These are phyloP conservation scores for Curvularia sp. DNA, from an alignment of 2,329 filamentous ascomycete species.

Conservation along the genomic window DNA sequence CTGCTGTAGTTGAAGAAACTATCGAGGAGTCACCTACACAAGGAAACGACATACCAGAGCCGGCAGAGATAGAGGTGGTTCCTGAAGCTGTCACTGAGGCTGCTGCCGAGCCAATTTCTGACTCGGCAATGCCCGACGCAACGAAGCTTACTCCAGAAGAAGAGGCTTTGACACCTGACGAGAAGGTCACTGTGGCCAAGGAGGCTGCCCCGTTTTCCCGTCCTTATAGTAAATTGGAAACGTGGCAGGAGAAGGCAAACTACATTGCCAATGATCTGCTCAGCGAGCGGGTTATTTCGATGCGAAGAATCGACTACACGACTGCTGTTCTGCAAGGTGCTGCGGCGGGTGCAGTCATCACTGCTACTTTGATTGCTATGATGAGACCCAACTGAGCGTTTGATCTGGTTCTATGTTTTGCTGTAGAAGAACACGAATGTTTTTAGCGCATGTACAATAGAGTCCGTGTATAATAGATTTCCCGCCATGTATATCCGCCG, in stretches of 20 bases:
- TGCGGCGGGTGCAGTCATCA: constrained; percentile 51
- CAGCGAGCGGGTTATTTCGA: constrained; percentile 54
- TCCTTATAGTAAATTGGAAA: constrained; percentile 16
- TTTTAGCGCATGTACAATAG: constrained; percentile 12
- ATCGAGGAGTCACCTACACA: constrained; percentile 21
- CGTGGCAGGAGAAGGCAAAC: constrained; percentile 34
- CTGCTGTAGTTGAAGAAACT: constrained; percentile 10
- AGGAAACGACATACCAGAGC: constrained; percentile 7
- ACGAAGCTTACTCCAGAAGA: constrained; percentile 18
- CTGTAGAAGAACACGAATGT: background rate
- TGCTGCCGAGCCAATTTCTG: constrained; percentile 12
- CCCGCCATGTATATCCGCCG: background rate
- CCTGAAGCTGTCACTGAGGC: constrained; percentile 9
- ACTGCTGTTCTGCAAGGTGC: constrained; percentile 55
- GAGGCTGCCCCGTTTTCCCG: constrained; percentile 19
- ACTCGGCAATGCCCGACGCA: constrained; percentile 11
- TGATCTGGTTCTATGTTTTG: background rate
- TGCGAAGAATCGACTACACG: constrained; percentile 56
- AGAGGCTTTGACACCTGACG: constrained; percentile 16
- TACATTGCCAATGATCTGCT: constrained; percentile 46
- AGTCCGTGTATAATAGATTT: constrained; percentile 7
- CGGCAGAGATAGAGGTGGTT: constrained; percentile 10
- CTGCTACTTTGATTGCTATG: constrained; percentile 38
- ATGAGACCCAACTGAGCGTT: constrained; percentile 27
- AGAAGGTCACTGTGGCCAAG: constrained; percentile 25